Percentiles rank a stretch among this genome's conserved stretches.
phyloP scores from a whole-genome alignment of 1,139 yeast genomes.

The Kodamaea sp. region DNA sequence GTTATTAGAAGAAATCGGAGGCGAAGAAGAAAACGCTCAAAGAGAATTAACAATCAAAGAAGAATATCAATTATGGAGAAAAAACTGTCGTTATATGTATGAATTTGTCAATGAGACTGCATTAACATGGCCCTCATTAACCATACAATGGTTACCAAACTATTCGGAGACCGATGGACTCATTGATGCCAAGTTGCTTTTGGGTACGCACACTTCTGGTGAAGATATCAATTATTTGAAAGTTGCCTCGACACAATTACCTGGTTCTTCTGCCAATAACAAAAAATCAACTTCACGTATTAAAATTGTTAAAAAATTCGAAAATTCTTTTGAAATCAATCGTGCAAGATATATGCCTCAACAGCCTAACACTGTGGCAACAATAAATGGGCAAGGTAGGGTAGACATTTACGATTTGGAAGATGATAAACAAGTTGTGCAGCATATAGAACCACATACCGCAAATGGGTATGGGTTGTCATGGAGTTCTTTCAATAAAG shows the following conservation, averaged over 20 bases:
- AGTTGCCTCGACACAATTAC: slow-evolving; percentile 70
- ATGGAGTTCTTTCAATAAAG: slow-evolving; percentile 52
- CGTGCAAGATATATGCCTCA: slow-evolving; percentile 83
- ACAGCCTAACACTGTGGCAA: slow-evolving; percentile 62
- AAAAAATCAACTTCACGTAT: slow-evolving; percentile 46
- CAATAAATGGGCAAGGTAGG: slow-evolving; percentile 75
- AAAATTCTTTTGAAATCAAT: slow-evolving; percentile 61
- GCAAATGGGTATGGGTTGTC: slow-evolving; percentile 72
- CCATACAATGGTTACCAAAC: slow-evolving; percentile 72
- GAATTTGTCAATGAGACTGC: slow-evolving; percentile 79
- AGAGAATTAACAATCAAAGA: slow-evolving; percentile 51
- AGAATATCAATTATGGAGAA: slow-evolving; percentile 75
- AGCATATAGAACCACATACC: slow-evolving; percentile 50
- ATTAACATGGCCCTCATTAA: slow-evolving; percentile 75
- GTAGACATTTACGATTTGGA: slow-evolving; percentile 59
- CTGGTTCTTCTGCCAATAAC: slow-evolving; percentile 30
- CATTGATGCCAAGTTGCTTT: slow-evolving; percentile 46
- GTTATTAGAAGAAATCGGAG: slow-evolving; percentile 5
- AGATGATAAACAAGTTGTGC: slow-evolving; percentile 22
- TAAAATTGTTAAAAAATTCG: slow-evolving; percentile 56
- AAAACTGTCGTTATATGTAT: slow-evolving; percentile 75
- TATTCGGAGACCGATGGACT: slow-evolving; percentile 26
- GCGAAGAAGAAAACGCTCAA: slow-evolving; percentile 20
- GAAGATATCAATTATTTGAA: slow-evolving; percentile 75
- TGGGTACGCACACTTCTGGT: slow-evolving; percentile 89